Base-by-base conservation (phyloP, 23 red algal genomes). In the Cyanidium caldarium region DNA sequence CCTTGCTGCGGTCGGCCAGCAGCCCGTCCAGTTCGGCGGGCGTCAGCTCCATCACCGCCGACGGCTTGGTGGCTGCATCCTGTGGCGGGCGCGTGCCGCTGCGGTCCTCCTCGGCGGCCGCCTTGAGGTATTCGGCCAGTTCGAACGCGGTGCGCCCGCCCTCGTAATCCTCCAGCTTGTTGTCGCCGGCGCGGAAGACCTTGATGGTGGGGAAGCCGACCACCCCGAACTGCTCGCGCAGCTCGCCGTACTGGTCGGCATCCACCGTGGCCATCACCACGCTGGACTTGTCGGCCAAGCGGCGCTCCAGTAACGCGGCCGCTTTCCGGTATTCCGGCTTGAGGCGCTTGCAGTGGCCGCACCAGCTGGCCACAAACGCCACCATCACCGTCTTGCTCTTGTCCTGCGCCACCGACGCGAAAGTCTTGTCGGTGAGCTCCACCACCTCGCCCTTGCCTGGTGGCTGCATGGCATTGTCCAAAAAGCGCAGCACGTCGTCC, bases 1-100 rank as follows among this genome's bases (percentile, higher is more conserved):
- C 83, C 56, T 88, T 87, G 19, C 45, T 38, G 2, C 70, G 65
- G 36, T 96, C 83, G 36, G 85, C 85, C 17, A 87, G 77, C 23
- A 96, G 70, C 7, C n/a, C 51, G 23, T 61, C 51, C 13, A 61
- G 51, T 5, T 7, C 21, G 5, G 7, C 23, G 10, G 51, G 51
- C 21, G 10, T 12, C 23, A 61, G 23, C 51, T 61, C 51, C 13
- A 14, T 5, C 10, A 61, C 51, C 58, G 69, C 68, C 38, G 0
- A 80, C 74, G 0, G 69, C 77, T 66, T 80, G 78, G 42, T 66
- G 44, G 44, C 75, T 74, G 7, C 13, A 61, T 10, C 13, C 7
- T 10, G 19, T 25, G 7, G 13, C 7, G 21, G 13, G 5, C 51
- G 51, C 23, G 19, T 61, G 51, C 51, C 51, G 23, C 51, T 61